Base-by-base conservation (phyloP, 176 grass and related monocot genomes). In the Dendrocalamus sinicus region DNA sequence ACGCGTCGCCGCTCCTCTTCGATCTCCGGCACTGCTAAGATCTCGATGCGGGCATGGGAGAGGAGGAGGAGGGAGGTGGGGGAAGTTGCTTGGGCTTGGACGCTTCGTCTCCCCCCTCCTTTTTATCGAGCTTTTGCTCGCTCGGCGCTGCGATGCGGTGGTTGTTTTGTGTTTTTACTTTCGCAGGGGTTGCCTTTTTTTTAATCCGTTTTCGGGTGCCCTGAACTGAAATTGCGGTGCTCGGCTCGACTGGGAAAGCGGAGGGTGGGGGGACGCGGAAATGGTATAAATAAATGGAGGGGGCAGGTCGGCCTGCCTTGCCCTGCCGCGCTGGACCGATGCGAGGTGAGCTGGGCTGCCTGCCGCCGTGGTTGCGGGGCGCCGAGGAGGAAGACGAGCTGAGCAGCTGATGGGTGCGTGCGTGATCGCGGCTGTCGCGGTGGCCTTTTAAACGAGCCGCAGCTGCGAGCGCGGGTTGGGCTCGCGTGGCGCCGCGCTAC, bases 111-210 rank as follows among this genome's bases (percentile, higher is more conserved):
- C 75, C 84, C 83, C 90, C 90, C 77, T 85, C 83, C 83, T 86
- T 86, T 89, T 86, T 90, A 85, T 91, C 85, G 73, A 90, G 72
- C 85, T 78, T 83, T 93, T 87, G 84, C 89, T 87, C 64, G 65
- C 79, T 89, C 74, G 78, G 88, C 81, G 78, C 74, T 51, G 53
- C 71, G 88, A 77, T 81, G 76, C 78, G 80, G 77, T 87, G 73
- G 83, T 86, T 53, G 84, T 64, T 74, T 37, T 53, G 48, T 65
- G 46, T 89, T 88, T 83, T 84, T 81, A 87, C 71, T 84, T 87
- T 94, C 75, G 75, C 70, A 20, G 57, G 40, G 82, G 83, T 67
- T 75, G 77, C 81, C 78, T 83, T 86, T 85, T 86, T 85, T 86
- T 80, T 72, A 87, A 75, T 78, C 82, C 26, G 44, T 67, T 68